Percentiles rank a stretch among this genome's conserved stretches.
Evolutionary conservation across 495 filamentous ascomycete genomes (phyloP).

Genomic region (Penicillium cinerascens): DNA sequence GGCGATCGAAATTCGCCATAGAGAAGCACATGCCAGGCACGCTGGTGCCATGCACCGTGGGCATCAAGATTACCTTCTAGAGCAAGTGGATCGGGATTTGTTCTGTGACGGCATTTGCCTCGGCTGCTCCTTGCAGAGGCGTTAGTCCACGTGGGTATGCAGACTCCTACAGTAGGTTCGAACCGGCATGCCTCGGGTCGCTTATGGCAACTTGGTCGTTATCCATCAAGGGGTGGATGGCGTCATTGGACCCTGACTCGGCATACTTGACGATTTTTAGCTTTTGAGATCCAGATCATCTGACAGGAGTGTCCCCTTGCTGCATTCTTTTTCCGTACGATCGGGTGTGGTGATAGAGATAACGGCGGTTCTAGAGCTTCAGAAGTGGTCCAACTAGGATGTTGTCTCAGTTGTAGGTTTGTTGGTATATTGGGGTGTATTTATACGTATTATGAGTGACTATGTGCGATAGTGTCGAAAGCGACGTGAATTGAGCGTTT

Average conservation of each 20-base stretch:
- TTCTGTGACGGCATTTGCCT: not conserved
- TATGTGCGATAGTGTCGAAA: not conserved
- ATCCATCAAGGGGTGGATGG: constrained; percentile 6
- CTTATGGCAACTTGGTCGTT: constrained; percentile 12
- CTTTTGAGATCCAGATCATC: constrained; percentile 1
- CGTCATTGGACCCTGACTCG: constrained; percentile 3
- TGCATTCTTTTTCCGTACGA: constrained; percentile 12
- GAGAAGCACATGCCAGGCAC: constrained; percentile 54
- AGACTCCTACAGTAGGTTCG: not conserved
- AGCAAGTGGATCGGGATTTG: constrained; percentile 6
- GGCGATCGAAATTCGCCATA: constrained; percentile 59
- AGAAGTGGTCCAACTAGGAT: not conserved
- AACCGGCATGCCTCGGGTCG: constrained; percentile 13
- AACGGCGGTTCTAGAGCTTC: not conserved
- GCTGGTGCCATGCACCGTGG: constrained; percentile 56
- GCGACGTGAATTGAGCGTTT: no score
- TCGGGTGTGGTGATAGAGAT: constrained; percentile 8
- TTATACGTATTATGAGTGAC: not conserved
- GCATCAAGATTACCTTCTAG: constrained; percentile 48
- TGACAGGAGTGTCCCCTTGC: constrained; percentile 19
- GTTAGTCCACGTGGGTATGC: constrained; percentile 17
- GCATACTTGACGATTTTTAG: constrained; percentile 11
- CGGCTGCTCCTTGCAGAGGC: constrained; percentile 12
- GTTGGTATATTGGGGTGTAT: not conserved
- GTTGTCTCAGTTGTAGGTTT: not conserved